phyloP scores from a whole-genome alignment of 306 rosid genomes.

The Cucurbita ficifolia region DNA sequence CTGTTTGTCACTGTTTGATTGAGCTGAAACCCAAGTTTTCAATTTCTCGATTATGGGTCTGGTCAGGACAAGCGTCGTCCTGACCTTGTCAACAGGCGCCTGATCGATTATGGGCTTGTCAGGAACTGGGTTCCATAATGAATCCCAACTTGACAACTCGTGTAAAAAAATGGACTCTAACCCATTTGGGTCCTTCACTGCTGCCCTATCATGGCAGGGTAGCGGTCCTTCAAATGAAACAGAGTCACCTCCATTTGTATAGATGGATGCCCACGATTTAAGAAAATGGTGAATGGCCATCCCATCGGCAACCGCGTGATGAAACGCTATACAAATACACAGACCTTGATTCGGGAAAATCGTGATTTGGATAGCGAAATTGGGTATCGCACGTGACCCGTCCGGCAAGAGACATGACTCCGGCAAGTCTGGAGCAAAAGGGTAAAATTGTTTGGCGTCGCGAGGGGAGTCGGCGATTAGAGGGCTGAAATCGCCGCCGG shows the following conservation, averaged over 20 bases:
- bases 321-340: conserved; percentile 4
- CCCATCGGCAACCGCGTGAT: conserved; percentile 22
- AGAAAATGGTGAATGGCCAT: conserved; percentile 10
- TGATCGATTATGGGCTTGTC: neutral
- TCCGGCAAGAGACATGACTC: neutral
- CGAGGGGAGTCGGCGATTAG: conserved; percentile 3
- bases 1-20: neutral
- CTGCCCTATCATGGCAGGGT: neutral
- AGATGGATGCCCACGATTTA: conserved; percentile 19
- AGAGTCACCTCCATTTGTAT: neutral
- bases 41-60: conserved; percentile 9
- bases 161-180: neutral
- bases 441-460: neutral
- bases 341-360: conserved; percentile 13
- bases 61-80: conserved; percentile 1
- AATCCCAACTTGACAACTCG: neutral
- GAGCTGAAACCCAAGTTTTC: conserved; percentile 6
- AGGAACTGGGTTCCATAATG: neutral
- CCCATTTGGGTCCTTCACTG: neutral
- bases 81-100: neutral
- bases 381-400: conserved; percentile 1
- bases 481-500: conserved; percentile 1
- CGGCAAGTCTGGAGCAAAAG: neutral
- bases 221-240: neutral
- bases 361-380: conserved; percentile 16